Conservation (phyloP, 164 flowering plant genomes). For the Stephania cephalantha region DNA sequence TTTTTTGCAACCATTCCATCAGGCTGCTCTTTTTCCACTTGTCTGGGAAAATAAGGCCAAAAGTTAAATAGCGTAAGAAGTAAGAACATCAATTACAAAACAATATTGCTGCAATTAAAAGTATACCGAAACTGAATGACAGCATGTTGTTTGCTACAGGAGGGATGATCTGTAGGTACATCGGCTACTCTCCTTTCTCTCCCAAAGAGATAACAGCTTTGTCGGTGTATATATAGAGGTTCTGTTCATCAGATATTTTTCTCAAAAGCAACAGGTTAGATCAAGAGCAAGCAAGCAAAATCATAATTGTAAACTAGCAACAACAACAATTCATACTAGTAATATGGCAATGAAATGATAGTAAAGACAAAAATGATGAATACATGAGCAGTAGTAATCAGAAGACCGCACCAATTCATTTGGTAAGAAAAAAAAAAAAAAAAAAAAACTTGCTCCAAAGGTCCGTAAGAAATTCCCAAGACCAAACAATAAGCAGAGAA, state of each 20-base stretch:
- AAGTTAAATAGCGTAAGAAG: neutral
- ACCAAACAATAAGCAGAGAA: neutral
- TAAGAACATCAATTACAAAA: conserved; percentile 4
- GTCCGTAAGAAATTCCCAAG: neutral
- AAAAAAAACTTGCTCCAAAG: neutral
- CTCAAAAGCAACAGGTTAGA: conserved; percentile 5
- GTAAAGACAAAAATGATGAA: neutral
- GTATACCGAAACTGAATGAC: conserved; percentile 78
- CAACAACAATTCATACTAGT: neutral
- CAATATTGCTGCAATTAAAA: conserved; percentile 4
- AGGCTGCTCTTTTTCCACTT: conserved; percentile 75
- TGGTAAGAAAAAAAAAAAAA: neutral
- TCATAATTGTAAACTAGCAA: neutral
- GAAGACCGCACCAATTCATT: neutral
- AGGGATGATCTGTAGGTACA: conserved; percentile 96
- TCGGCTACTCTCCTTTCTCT: conserved; percentile 96
- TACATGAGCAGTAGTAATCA: neutral
- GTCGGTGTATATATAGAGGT: conserved; percentile 88
- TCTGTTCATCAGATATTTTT: conserved; percentile 38
- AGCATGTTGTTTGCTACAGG: conserved; percentile 98
- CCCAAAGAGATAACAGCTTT: conserved; percentile 95
- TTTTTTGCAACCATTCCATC: conserved; percentile 70
- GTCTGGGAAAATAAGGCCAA: conserved; percentile 38
- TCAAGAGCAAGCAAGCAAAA: neutral
- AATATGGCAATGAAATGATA: neutral